Base-by-base conservation (phyloP, 2,329 filamentous ascomycete species). In the Emmonsiellopsis sp. region DNA sequence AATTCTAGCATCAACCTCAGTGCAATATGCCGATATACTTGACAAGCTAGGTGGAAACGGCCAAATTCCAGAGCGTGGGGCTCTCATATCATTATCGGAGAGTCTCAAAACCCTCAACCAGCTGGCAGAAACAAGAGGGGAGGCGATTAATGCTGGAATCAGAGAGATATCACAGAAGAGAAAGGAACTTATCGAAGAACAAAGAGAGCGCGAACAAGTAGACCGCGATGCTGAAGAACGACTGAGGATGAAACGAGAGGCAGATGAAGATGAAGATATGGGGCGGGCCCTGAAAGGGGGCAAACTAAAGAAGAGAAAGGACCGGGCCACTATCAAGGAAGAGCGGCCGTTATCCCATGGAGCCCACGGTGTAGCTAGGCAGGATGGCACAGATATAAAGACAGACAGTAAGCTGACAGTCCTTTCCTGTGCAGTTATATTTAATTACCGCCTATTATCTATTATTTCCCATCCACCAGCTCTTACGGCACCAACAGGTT, bases 291-390 rank as follows among this genome's bases (percentile, higher is more conserved):
- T 81, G 62, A 79, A 81, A 65, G 72, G 70, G 42, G 72, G 76
- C 27, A 90, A 91, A 68, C 78, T 86, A 59, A 90, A 88, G 77
- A 90, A 88, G 74, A 84, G 87, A 66, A 90, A 89, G 71, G 87
- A 85, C 27, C 74, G 80, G 6, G 82, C 84, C 54, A 75, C 69
- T 52, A 71, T 80, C 34, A 81, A 79, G 55, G 82, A 87, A 57
- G 78, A 82, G 52, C 72, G 81, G 43, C 81, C 81, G 27, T 71
- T 80, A 50, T 75, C 76, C 36, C 77, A 83, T 58, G 83, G 83
- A 45, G 82, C 83, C 11, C 83, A 85, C 70, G 80, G 78, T 51
- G 54, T 85, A 32, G 77, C 81, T 8, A 73, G 81, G 58, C 83
- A 86, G 70, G 83, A 86, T 69, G 83, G 83, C 6, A 73, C 76